phyloP scores from a whole-genome alignment of 495 filamentous ascomycete genomes.

The Penicillium fimorum region DNA sequence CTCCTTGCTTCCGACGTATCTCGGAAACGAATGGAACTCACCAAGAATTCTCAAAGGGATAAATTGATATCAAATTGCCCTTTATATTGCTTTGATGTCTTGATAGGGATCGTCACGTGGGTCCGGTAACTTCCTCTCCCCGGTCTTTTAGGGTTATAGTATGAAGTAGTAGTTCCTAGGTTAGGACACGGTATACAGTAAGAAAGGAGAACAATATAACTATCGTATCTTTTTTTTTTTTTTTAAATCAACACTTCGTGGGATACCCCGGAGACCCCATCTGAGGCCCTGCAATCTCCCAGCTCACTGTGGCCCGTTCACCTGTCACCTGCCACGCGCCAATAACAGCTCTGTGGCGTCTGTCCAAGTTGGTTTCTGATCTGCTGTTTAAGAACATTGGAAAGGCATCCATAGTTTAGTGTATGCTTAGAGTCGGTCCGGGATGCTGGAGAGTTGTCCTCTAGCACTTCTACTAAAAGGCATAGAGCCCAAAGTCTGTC shows the following conservation, averaged over 20 bases:
- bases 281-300: constrained; percentile 3
- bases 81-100: constrained; percentile 1
- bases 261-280: background rate
- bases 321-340: background rate
- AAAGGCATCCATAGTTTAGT: background rate
- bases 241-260: background rate
- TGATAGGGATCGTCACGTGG: constrained; percentile 5
- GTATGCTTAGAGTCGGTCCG: background rate
- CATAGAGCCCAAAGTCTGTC: background rate
- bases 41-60: background rate
- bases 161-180: background rate
- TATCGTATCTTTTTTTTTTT: background rate
- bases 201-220: background rate
- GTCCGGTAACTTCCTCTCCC: background rate
- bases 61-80: background rate
- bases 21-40: constrained; percentile 1
- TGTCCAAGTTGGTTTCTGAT: background rate
- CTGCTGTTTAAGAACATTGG: background rate
- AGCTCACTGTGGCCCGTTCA: constrained; percentile 6
- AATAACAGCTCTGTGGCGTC: constrained; percentile 1
- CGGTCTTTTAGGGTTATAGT: background rate
- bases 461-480: background rate
- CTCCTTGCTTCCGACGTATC: background rate
- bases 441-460: background rate
- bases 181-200: background rate